Evolutionary conservation across 176 grass and related monocot species (phyloP), one percentile per base, ranked within the genome.

Genomic region (Hordeum vulgare): DNA sequence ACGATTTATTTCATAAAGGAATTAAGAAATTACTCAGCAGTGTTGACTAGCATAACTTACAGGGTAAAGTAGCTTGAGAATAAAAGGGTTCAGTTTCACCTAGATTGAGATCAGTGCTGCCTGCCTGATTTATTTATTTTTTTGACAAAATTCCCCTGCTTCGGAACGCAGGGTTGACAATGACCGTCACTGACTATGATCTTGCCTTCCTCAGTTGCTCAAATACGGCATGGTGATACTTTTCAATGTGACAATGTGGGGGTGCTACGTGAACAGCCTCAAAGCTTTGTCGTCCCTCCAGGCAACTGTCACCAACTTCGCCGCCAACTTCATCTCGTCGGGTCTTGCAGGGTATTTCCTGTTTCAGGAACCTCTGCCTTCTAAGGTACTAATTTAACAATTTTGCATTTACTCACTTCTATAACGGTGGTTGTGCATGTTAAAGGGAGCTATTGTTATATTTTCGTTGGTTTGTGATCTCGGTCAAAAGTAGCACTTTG

Each of bases 281-380:
- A 99, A 94, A 78, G 89, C 89, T 66, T 74, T 96, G 44, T 94
- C 93, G 0, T 99, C 96, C 44, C 86, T 99, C 21, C 93, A 96
- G 86, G 93, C 93, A 75, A 96, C 96, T 3, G 91, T 99, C 58
- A 96, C 96, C 35, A 99, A 96, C 80, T 99, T 99, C 12, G 91
- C 96, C 1, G 70, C 85, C 33, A 99, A 99, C 86, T 99, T 99
- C 74, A 81, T 99, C 66, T 89, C 87, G 14, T 99, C 96, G 1
- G 93, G 96, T 68, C 84, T 99, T 69, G 93, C 96, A 34, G 93
- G 93, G 12, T 96, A 90, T 77, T 92, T 94, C 73, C 41, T 99
- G 14, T 99, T 99, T 39, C 60, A 96, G 27, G 93, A 99, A 78
- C 87, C 87, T 17, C 63, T 99, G n/a, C 86, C 85, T 90, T 90